Evolutionary conservation across 2,329 filamentous ascomycete genomes (phyloP), one percentile per base, ranked within the genome.

Genomic region (Parasarocladium wereldwijsianum): DNA sequence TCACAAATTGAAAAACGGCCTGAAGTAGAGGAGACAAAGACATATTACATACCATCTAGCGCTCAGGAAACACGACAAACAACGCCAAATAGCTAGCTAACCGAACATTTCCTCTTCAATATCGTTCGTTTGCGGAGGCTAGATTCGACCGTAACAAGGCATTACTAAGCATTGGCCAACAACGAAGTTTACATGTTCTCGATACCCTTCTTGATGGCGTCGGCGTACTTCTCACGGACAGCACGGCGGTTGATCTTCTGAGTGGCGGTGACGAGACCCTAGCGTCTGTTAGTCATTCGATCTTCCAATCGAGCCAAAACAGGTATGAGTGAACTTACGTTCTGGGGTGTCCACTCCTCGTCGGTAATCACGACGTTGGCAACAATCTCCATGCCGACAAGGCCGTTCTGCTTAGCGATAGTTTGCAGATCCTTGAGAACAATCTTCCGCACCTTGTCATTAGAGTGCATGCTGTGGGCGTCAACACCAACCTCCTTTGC

Each of bases 311-410:
- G n/a, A n/a, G n/a, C 12, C 29, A 4, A 8, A 12, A 31, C 24
- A 31, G 31, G 24, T 16, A 13, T 6, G 25, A 4, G 11, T 11
- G 24, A 34, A 68, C 80, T 75, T 61, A 87, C 82, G 48, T 76
- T 90, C 35, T 74, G 67, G 31, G 84, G 80, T 32, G 78, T 87
- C 84, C 84, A 93, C 53, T 92, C 84, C 47, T 87, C 83, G 39
- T 87, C 80, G 1, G 76, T 73, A 33, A 93, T 52, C 16, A 87
- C 79, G 13, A 87, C 75, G 29, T 76, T 81, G 17, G 73, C 66
- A 23, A 93, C 64, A 38, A 77, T 73, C 60, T 92, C 83, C 35
- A 90, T 75, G 8, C 69, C 62, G 2, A 62, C 59, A 27, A 92
- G 60, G 13, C 78, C 77, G 17, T 70, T 74, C 42, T 66, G 69